Conservation (phyloP, 345 rosid species). For the Gossypium arboreum region DNA sequence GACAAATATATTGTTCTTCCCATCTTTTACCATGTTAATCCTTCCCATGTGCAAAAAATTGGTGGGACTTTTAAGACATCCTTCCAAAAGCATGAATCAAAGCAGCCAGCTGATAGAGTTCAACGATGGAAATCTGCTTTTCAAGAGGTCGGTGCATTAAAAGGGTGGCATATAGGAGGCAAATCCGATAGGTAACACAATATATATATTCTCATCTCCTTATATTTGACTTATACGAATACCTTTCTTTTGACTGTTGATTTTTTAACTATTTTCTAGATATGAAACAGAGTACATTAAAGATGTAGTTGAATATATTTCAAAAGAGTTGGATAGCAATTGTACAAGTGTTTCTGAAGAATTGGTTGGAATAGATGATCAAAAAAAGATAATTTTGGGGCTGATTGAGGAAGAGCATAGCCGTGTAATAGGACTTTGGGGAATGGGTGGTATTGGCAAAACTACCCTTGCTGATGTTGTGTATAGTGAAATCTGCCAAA, state of each 20-base stretch:
- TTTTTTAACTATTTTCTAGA: background rate
- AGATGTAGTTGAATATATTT: background rate
- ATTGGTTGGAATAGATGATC: too few relatives aligned
- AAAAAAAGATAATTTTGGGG: too few relatives aligned
- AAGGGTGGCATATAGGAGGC: conserved; percentile 5
- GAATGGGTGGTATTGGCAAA: too few relatives aligned
- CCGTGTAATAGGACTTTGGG: too few relatives aligned
- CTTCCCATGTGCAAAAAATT: background rate
- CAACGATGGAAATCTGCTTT: background rate
- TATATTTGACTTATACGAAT: background rate
- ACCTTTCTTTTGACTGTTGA: too few relatives aligned
- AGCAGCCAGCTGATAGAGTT: background rate
- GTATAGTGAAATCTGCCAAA: too few relatives aligned
- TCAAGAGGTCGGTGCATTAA: background rate
- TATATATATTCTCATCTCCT: background rate
- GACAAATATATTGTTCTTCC: background rate
- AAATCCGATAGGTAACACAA: background rate
- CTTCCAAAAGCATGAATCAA: background rate
- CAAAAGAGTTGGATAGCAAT: background rate
- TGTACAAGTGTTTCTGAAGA: background rate
- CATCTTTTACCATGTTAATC: background rate
- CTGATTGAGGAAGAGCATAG: too few relatives aligned
- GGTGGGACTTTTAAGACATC: background rate
- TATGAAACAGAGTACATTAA: background rate
- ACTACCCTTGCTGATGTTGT: too few relatives aligned